phyloP scores from a whole-genome alignment of 1,284 basidiomycete species.

The Trametes pubescens region DNA sequence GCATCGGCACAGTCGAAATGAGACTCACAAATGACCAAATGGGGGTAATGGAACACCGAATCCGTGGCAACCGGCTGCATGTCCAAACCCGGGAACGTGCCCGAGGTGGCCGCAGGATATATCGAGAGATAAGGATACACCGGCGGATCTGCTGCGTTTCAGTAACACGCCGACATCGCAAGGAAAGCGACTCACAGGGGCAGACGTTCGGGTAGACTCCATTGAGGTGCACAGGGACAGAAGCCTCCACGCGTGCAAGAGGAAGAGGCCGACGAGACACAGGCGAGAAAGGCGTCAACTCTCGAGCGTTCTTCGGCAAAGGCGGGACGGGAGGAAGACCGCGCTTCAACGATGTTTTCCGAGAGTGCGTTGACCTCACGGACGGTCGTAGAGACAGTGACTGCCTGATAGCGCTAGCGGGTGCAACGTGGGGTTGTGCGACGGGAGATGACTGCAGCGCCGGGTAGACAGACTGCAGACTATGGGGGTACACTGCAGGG shows the following conservation, averaged over 20 bases:
- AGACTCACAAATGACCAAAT: slow-evolving; percentile 28
- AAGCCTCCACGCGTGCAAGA: slow-evolving; percentile 15
- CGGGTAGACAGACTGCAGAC: slow-evolving; percentile 34
- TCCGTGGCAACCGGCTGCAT: slow-evolving; percentile 9
- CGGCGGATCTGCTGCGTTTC: slow-evolving; percentile 30
- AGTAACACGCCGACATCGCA: neutral
- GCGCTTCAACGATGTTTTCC: slow-evolving; percentile 24
- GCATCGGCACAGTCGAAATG: no score
- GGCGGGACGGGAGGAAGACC: slow-evolving; percentile 33
- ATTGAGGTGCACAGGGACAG: slow-evolving; percentile 23
- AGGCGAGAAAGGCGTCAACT: slow-evolving; percentile 28
- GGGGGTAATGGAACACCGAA: slow-evolving; percentile 21
- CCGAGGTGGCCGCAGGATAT: slow-evolving; percentile 44
- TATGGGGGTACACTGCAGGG: slow-evolving; percentile 30
- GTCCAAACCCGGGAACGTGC: neutral
- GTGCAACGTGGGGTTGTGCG: neutral
- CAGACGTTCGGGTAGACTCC: slow-evolving; percentile 33
- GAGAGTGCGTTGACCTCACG: slow-evolving; percentile 8
- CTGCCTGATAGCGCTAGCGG: neutral
- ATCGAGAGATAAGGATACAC: slow-evolving; percentile 52
- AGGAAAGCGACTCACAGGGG: slow-evolving; percentile 30
- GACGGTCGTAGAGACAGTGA: slow-evolving; percentile 15
- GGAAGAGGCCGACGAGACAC: slow-evolving; percentile 27
- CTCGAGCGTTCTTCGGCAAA: slow-evolving; percentile 30
- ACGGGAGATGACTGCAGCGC: neutral